Base-by-base conservation (phyloP, 805 yeast species). In the Torulaspora indica region DNA sequence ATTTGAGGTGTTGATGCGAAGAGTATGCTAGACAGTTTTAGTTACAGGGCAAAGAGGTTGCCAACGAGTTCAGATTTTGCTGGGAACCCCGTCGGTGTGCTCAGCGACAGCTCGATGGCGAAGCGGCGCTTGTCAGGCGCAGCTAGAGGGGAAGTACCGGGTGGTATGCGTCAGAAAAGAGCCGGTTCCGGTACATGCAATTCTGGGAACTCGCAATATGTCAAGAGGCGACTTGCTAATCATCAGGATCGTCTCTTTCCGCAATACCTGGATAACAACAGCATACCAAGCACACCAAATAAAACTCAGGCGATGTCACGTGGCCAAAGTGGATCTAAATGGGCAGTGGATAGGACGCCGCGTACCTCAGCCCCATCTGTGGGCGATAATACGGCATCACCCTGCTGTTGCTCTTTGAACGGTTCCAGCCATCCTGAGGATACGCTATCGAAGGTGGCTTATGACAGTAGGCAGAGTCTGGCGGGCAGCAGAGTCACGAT, bases 161-260 rank as follows among this genome's bases (percentile, higher is more conserved):
- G 43, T 24, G 33, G 34, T 30, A 31, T 43, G 14, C 56, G 60
- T 13, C 58, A 48, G 38, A 60, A 60, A 45, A 54, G 64, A 41
- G 61, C 56, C 20, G 46, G 49, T 30, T 58, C 61, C 1, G 47
- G 48, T 29, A 49, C 63, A 10, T 49, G 49, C 42, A 49, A 47
- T 31, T 48, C 45, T 38, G 39, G 36, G 25, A 49, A 52, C 31
- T 32, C 48, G 8, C 42, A 43, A 6, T 32, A 40, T 35, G 38
- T 38, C 5, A 60, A 58, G 41, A 57, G 58, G 48, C 60, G 63
- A 45, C 41, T 54, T 42, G 51, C 54, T 13, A 49, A 49, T 18
- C 37, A 46, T 29, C 42, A 41, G 15, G 43, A 37, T 17, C 15
- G 28, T 36, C n/a, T 20, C 29, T 15, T 38, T 39, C 29, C 39